Conservation (phyloP, 805 yeast genomes). For the Starmerella scarabaei region DNA sequence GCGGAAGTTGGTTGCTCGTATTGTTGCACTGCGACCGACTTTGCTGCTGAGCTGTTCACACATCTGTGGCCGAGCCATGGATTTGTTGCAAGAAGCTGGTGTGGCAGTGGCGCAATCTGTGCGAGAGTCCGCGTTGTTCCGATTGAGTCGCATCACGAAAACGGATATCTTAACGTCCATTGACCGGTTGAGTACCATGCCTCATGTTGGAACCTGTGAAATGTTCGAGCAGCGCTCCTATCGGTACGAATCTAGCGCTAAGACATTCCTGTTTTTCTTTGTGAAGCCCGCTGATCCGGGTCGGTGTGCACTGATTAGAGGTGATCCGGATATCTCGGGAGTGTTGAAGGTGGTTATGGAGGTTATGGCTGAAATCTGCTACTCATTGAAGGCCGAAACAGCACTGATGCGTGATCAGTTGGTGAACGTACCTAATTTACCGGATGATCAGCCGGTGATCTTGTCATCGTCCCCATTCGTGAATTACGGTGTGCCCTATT, state of each 20-base stretch:
- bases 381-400: constrained; percentile 69
- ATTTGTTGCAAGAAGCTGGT: constrained; percentile 55
- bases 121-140: constrained; percentile 67
- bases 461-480: constrained; percentile 82
- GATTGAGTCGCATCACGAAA: constrained; percentile 63
- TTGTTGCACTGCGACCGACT: constrained; percentile 64
- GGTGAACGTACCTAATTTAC: constrained; percentile 30
- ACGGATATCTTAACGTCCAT: constrained; percentile 79
- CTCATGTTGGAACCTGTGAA: constrained; percentile 64
- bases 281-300: constrained; percentile 69
- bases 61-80: constrained; percentile 70
- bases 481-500: constrained; percentile 53
- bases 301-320: constrained; percentile 76
- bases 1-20: constrained; percentile 64
- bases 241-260: constrained; percentile 37
- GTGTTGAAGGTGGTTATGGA: constrained; percentile 68
- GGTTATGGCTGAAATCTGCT: constrained; percentile 64
- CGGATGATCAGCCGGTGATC: constrained; percentile 26
- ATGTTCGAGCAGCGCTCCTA: constrained; percentile 59
- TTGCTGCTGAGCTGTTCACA: constrained; percentile 65
- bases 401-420: constrained; percentile 59
- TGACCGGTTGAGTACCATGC: constrained; percentile 62
- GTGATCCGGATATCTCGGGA: constrained; percentile 47
- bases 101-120: constrained; percentile 71
- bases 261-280: constrained; percentile 63